A percentile compares a stretch with the other conserved stretches of the same genome.
These are phyloP conservation scores for Skeletonema marinoi DNA, from an alignment of 108 stramenopile genomes.

Conservation along the genomic window DNA sequence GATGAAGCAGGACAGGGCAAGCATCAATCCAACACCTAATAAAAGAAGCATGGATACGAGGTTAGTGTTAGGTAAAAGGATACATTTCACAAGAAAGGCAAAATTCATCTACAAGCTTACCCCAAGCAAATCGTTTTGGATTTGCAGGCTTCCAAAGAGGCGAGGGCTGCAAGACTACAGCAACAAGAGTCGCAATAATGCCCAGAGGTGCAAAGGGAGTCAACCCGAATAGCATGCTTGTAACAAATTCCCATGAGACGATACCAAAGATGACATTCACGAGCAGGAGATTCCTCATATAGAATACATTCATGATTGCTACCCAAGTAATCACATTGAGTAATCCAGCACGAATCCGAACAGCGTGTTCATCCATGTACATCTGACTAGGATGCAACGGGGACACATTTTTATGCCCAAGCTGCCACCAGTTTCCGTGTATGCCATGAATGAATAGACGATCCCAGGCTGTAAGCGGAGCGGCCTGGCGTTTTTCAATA, in stretches of 20 bases:
- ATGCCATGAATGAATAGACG: constrained; percentile 52
- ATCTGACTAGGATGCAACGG: constrained; percentile 43
- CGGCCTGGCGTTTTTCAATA: constrained; percentile 17
- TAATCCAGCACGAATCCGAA: constrained; percentile 53
- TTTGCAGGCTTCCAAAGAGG: constrained; percentile 62
- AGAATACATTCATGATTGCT: constrained; percentile 60
- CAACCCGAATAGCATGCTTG: constrained; percentile 44
- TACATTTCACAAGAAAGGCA: neutral
- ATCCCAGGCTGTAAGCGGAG: constrained; percentile 28
- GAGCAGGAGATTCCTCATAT: constrained; percentile 21
- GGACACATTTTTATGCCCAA: constrained; percentile 43
- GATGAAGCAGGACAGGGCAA: constrained; percentile 39
- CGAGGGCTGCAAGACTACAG: constrained; percentile 31
- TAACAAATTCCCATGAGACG: constrained; percentile 49
- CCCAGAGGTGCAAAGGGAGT: constrained; percentile 64
- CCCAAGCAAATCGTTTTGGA: constrained; percentile 65
- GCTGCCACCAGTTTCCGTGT: constrained; percentile 57
- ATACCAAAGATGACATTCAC: constrained; percentile 44
- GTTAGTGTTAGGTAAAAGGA: neutral
- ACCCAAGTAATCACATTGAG: constrained; percentile 61
- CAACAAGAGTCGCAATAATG: constrained; percentile 32
- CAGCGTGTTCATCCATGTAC: constrained; percentile 72
- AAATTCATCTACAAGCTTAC: neutral
- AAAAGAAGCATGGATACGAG: neutral
- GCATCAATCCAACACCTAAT: constrained; percentile 43